Percentiles rank a stretch among this genome's conserved stretches.
These are phyloP conservation scores for Oryza australiensis DNA, from an alignment of 176 grass and related monocot genomes.

Conservation along the genomic window DNA sequence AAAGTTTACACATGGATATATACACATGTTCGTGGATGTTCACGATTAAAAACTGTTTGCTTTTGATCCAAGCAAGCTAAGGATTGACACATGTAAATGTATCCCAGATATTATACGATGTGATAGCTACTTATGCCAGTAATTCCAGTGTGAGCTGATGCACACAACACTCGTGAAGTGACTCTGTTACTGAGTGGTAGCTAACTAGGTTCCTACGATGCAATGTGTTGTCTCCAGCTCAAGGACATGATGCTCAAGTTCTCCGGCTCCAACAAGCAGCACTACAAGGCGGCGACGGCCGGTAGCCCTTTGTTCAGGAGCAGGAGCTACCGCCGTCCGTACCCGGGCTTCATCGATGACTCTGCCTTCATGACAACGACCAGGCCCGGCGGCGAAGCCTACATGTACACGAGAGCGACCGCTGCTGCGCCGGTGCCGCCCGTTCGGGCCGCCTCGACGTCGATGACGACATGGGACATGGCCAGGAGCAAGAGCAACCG, in stretches of 20 bases:
- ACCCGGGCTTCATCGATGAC: constrained; percentile 55
- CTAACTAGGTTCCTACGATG: constrained; percentile 27
- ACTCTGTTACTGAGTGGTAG: background rate
- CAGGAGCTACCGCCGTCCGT: constrained; percentile 52
- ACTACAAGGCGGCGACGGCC: constrained; percentile 42
- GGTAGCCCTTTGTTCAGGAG: constrained; percentile 40
- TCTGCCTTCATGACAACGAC: constrained; percentile 10
- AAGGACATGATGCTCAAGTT: constrained; percentile 99
- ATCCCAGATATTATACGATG: background rate
- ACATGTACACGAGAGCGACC: constrained; percentile 29
- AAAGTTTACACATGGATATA: background rate
- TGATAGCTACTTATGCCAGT: constrained; percentile 26
- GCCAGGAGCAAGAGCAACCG: constrained; percentile 10
- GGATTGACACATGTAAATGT: background rate
- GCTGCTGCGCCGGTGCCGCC: background rate
- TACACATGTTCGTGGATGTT: background rate
- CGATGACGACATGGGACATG: constrained; percentile 49
- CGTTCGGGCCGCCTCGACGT: constrained; percentile 35
- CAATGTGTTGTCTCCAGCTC: constrained; percentile 65
- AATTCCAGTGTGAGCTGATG: constrained; percentile 30
- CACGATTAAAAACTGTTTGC: background rate
- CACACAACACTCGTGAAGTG: constrained; percentile 26
- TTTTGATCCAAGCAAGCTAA: background rate
- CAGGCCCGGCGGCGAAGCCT: constrained; percentile 14
- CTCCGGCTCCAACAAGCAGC: constrained; percentile 72